Base-by-base conservation (phyloP, 257 asterid genomes). In the Plectranthus barbatus region DNA sequence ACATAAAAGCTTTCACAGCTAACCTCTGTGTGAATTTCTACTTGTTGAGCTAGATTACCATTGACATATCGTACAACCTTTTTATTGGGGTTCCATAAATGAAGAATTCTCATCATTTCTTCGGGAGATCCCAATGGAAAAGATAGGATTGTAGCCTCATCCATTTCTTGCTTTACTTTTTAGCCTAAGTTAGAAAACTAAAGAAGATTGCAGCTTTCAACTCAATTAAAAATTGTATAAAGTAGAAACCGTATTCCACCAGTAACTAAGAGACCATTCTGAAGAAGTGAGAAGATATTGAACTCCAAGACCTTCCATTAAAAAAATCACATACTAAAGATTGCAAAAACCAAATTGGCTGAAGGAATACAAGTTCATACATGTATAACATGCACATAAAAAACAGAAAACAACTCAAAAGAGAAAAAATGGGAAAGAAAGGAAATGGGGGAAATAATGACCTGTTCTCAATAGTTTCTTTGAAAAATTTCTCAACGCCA, bases 391-490 rank as follows among this genome's bases (percentile, higher is more conserved):
- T 56, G 67, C 21, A 60, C 41, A 50, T 10, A 1, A 41, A 63
- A 40, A 39, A 66, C 57, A 53, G 31, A 56, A 31, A 29, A 56
- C 41, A 29, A 55, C 71, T 55, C 57, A 42, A 31, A 31, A 19
- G 39, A 12, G 63, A 59, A 66, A 18, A 17, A 5, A 11, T 37
- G 49, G 19, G 36, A 36, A 39, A 37, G 36, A 5, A 19, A 37
- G 17, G 5, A 9, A 29, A 31, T 2, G 11, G 40, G 34, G 17
- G 62, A n/a, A 40, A 71, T 14, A 23, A 39, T 65, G 47, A 81
- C 99, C 99, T 89, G 80, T 92, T 92, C 69, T 92, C 97, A 12
- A 83, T 76, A 48, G 88, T 85, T 70, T 83, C 90, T 75, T 84
- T 89, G 77, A 92, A 87, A 76, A 83, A 92, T 60, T 75, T 89